Evolutionary conservation across 352 stramenopile species (phyloP).

Genomic region (Phytophthora crassamura): DNA sequence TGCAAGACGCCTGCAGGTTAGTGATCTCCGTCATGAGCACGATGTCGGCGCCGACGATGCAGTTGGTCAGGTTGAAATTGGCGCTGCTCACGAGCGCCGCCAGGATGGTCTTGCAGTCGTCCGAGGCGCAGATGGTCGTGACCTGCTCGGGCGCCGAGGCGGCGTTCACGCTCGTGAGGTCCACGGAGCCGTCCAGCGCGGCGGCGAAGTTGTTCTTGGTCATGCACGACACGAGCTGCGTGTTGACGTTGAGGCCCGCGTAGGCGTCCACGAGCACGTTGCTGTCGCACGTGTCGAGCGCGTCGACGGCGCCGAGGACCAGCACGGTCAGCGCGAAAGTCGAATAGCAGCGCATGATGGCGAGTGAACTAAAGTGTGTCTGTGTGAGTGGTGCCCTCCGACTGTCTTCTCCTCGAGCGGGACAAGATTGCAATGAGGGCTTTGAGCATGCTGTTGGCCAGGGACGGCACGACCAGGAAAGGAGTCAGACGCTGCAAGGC

Average conservation of each 20-base stretch:
- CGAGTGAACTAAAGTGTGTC: background rate
- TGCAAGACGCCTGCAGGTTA: conserved; percentile 51
- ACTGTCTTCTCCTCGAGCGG: conserved; percentile 38
- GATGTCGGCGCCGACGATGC: conserved; percentile 56
- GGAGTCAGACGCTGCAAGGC: conserved; percentile 17
- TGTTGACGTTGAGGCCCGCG: conserved; percentile 57
- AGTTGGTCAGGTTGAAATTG: conserved; percentile 63
- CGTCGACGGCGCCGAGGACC: conserved; percentile 20
- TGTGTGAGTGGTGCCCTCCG: conserved; percentile 15
- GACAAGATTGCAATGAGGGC: conserved; percentile 47
- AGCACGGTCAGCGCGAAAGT: conserved; percentile 32
- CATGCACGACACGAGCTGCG: conserved; percentile 56
- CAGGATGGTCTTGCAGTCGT: conserved; percentile 51
- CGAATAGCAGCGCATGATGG: conserved; percentile 27
- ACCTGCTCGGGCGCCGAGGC: conserved; percentile 46
- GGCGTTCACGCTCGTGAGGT: conserved; percentile 45
- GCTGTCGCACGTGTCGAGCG: conserved; percentile 46
- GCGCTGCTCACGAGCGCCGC: conserved; percentile 49
- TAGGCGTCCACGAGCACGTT: conserved; percentile 57
- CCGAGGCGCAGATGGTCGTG: conserved; percentile 48
- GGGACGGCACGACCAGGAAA: conserved; percentile 5
- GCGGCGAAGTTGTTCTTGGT: conserved; percentile 58
- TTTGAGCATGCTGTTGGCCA: conserved; percentile 10
- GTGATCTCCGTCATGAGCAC: conserved; percentile 58
- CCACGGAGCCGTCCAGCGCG: conserved; percentile 52